phyloP scores from a whole-genome alignment of 371 early-diverging fungal species.

The Polyrhizophydium stewartii region DNA sequence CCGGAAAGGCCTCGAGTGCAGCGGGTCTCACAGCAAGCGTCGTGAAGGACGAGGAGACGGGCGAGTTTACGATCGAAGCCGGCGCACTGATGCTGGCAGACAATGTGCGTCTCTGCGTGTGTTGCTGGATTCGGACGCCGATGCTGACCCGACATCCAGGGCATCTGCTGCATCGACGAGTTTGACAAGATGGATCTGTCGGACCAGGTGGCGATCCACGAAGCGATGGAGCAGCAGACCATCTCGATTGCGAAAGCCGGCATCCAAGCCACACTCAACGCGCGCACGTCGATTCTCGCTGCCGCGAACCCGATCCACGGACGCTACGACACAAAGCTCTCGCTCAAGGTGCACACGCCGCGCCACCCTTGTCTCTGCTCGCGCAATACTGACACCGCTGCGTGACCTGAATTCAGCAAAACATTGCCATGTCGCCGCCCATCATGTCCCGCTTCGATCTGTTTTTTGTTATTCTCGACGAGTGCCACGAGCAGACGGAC shows the following conservation, averaged over 20 bases:
- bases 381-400: no score
- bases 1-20: slow-evolving; percentile 98
- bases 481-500: slow-evolving; percentile 90
- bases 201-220: slow-evolving; percentile 99
- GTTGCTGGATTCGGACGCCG: background rate
- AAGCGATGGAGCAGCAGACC: slow-evolving; percentile 99
- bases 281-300: slow-evolving; percentile 97
- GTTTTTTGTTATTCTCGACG: slow-evolving; percentile 98
- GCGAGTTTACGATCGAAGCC: slow-evolving; percentile 99
- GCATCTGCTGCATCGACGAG: slow-evolving; percentile 99
- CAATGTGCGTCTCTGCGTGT: slow-evolving; percentile 56
- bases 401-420: slow-evolving; percentile 62
- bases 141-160: slow-evolving; percentile 42
- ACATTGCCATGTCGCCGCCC: slow-evolving; percentile 96
- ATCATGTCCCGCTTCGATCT: slow-evolving; percentile 99
- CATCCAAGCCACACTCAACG: slow-evolving; percentile 98
- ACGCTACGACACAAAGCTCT: slow-evolving; percentile 91
- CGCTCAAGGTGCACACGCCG: slow-evolving; percentile 64
- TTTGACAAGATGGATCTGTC: slow-evolving; percentile 99
- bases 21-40: slow-evolving; percentile 99
- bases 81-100: slow-evolving; percentile 99
- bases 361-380: no score
- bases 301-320: slow-evolving; percentile 99
- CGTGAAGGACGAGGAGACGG: slow-evolving; percentile 97
- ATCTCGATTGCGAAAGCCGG: slow-evolving; percentile 99